Percentiles rank a stretch among this genome's conserved stretches.
Evolutionary conservation across 2,329 filamentous ascomycete species (phyloP).

Genomic region (Purpureocillium lavendulum): DNA sequence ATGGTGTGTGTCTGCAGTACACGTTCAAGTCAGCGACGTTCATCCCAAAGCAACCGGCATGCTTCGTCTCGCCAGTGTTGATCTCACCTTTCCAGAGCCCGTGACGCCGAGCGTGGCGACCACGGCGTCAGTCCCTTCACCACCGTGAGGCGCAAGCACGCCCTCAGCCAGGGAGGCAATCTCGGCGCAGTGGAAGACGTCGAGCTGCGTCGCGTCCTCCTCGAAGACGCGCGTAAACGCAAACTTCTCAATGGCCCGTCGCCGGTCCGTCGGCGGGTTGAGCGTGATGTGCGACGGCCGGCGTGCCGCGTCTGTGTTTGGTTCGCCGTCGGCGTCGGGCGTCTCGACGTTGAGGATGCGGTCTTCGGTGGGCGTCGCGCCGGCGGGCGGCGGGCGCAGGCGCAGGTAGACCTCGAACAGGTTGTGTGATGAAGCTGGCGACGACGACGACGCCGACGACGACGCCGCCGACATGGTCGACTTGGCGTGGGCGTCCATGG

Average conservation of each 20-base stretch:
- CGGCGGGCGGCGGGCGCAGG: constrained; percentile 57
- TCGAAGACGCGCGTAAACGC: constrained; percentile 91
- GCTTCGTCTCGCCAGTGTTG: no score
- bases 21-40: no score
- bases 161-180: constrained; percentile 71
- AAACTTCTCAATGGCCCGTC: constrained; percentile 86
- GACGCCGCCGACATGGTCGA: no score
- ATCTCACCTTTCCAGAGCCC: constrained; percentile 81
- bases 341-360: constrained; percentile 75
- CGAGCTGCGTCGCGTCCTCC: constrained; percentile 74
- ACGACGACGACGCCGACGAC: constrained; percentile 8
- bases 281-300: constrained; percentile 63
- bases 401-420: constrained; percentile 91
- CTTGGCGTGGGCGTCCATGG: constrained; percentile 23
- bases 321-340: constrained; percentile 25
- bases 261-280: constrained; percentile 76
- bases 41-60: no score
- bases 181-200: constrained; percentile 75
- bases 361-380: constrained; percentile 34
- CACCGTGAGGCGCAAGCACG: constrained; percentile 63
- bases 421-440: constrained; percentile 30
- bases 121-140: constrained; percentile 79
- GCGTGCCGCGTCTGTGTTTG: background rate
- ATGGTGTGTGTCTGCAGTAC: constrained; percentile 79
- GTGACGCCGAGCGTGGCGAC: constrained; percentile 90